Evolutionary conservation across 1,139 yeast genomes (phyloP).

Genomic region (Yamadazyma triangularis): DNA sequence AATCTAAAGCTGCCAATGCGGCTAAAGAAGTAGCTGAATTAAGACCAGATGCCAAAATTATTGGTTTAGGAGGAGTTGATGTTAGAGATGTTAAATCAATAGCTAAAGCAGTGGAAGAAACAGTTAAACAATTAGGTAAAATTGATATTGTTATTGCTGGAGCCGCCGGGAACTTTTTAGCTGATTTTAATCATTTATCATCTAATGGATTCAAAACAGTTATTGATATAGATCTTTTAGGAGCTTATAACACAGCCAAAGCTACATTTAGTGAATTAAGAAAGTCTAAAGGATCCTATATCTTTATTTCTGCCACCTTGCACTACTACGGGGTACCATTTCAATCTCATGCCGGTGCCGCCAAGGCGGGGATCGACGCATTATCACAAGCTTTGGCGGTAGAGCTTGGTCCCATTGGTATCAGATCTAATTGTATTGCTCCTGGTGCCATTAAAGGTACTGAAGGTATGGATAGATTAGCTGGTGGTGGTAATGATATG

Average conservation of each 20-base stretch:
- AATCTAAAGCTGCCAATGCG: slow-evolving; percentile 58
- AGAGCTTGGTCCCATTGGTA: slow-evolving; percentile 87
- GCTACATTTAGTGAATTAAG: slow-evolving; percentile 69
- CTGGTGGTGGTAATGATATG: slow-evolving; percentile 31
- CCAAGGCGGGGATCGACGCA: slow-evolving; percentile 94
- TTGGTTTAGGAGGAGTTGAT: slow-evolving; percentile 72
- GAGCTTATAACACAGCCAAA: slow-evolving; percentile 85
- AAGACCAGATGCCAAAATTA: slow-evolving; percentile 61
- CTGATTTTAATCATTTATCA: slow-evolving; percentile 75
- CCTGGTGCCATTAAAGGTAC: slow-evolving; percentile 87
- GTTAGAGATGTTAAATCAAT: slow-evolving; percentile 67
- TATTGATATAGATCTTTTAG: slow-evolving; percentile 78
- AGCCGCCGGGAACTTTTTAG: slow-evolving; percentile 91
- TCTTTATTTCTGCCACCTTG: slow-evolving; percentile 89
- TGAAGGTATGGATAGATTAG: slow-evolving; percentile 70
- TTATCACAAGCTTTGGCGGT: slow-evolving; percentile 80
- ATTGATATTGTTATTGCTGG: slow-evolving; percentile 90
- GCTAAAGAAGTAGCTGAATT: slow-evolving; percentile 61
- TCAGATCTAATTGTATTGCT: slow-evolving; percentile 79
- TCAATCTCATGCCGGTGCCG: slow-evolving; percentile 90
- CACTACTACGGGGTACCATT: slow-evolving; percentile 90
- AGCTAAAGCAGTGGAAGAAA: slow-evolving; percentile 55
- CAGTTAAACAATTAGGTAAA: slow-evolving; percentile 65
- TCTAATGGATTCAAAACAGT: slow-evolving; percentile 89
- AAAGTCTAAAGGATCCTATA: slow-evolving; percentile 62